phyloP scores from a whole-genome alignment of 2,329 filamentous ascomycete genomes.

The Colletotrichum ledebouriae region DNA sequence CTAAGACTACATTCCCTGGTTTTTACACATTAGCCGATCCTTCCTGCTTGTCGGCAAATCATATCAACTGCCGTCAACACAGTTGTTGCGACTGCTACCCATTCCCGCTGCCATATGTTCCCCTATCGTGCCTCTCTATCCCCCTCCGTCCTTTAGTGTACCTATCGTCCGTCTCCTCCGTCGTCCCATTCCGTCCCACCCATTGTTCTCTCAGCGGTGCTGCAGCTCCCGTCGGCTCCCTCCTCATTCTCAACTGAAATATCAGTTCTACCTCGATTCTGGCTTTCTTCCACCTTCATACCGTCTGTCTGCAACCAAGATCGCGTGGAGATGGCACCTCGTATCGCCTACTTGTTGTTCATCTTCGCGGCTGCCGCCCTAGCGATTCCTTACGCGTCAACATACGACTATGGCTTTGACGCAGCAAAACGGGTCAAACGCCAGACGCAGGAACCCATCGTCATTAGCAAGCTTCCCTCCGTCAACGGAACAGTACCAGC shows the following conservation, averaged over 20 bases:
- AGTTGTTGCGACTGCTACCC: too few relatives aligned
- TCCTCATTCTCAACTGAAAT: conserved; percentile 1
- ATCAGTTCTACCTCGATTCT: not conserved
- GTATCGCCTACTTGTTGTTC: conserved; percentile 6
- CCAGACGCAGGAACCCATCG: conserved; percentile 53
- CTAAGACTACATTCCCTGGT: too few relatives aligned
- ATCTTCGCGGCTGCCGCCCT: conserved; percentile 15
- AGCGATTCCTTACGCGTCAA: conserved; percentile 29
- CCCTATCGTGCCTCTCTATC: too few relatives aligned
- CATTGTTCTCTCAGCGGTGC: not conserved
- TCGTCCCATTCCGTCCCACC: too few relatives aligned
- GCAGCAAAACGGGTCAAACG: conserved; percentile 56
- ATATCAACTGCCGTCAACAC: too few relatives aligned
- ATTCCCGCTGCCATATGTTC: too few relatives aligned
- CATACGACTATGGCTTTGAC: conserved; percentile 67
- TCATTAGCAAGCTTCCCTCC: conserved; percentile 59
- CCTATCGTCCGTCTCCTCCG: too few relatives aligned
- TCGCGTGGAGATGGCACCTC: conserved; percentile 18
- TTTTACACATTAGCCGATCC: too few relatives aligned
- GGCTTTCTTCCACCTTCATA: not conserved
- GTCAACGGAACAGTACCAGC: conserved; percentile 57
- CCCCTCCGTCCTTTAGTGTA: too few relatives aligned
- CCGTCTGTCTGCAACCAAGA: not conserved
- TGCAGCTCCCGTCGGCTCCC: conserved; percentile 4
- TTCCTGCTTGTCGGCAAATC: too few relatives aligned